Evolutionary conservation across 352 stramenopile genomes (phyloP).

Genomic region (Stephanocyclus meneghinianus): DNA sequence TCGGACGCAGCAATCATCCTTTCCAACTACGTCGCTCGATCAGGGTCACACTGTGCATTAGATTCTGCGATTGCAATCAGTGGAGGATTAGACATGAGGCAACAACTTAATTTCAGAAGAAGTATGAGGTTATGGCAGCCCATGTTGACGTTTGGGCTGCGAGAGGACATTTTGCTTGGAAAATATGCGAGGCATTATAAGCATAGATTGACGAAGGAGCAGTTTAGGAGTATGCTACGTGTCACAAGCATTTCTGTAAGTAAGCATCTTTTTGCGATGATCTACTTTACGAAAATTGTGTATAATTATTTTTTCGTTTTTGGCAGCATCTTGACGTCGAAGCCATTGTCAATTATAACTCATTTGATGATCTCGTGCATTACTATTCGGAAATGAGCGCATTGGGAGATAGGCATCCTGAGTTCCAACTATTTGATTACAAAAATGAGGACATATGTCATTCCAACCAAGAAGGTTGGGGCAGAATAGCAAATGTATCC

Average conservation of each 20-base stretch:
- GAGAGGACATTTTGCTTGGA: constrained; percentile 46
- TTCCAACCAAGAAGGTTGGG: constrained; percentile 14
- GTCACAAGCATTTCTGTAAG: constrained; percentile 33
- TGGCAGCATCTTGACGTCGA: constrained; percentile 59
- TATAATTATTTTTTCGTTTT: background rate
- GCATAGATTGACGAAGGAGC: constrained; percentile 31
- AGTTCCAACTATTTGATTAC: constrained; percentile 34
- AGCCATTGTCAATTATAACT: constrained; percentile 62
- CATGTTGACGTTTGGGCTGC: constrained; percentile 68
- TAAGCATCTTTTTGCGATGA: background rate
- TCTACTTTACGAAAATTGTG: background rate
- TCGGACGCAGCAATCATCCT: constrained; percentile 66
- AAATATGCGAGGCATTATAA: constrained; percentile 48
- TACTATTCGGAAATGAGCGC: constrained; percentile 74
- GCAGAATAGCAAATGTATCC: constrained; percentile 61
- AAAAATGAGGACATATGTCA: constrained; percentile 5
- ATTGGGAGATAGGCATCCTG: constrained; percentile 29
- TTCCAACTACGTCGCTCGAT: constrained; percentile 72
- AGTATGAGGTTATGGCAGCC: constrained; percentile 82
- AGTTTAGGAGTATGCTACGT: constrained; percentile 48
- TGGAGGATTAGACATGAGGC: constrained; percentile 80
- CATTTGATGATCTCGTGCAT: constrained; percentile 53
- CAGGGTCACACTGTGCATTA: constrained; percentile 60
- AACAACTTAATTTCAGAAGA: constrained; percentile 66
- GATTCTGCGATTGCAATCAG: constrained; percentile 75